phyloP scores from a whole-genome alignment of 306 rosid species.

The Neltuma alba region DNA sequence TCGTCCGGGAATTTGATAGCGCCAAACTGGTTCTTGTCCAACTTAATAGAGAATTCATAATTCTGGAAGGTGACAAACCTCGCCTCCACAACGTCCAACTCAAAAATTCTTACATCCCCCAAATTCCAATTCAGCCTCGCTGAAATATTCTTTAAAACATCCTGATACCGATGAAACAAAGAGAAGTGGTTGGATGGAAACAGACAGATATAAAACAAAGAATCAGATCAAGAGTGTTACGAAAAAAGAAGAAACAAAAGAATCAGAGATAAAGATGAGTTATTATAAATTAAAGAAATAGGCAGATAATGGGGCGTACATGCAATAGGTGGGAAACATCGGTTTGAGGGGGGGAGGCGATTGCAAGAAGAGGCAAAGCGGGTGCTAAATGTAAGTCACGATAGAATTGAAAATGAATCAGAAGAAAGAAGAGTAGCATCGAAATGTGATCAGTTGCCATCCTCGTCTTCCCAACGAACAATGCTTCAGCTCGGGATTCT shows the following conservation, averaged over 20 bases:
- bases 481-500: background rate
- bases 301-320: constrained; percentile 39
- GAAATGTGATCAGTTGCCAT: constrained; percentile 18
- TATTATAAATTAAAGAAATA: background rate
- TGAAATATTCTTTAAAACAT: constrained; percentile 68
- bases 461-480: background rate
- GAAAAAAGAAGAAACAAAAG: too few species aligned
- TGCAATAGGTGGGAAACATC: constrained; percentile 53
- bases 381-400: constrained; percentile 17
- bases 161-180: constrained; percentile 47
- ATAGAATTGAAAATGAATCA: constrained; percentile 38
- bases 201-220: background rate
- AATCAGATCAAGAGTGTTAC: background rate
- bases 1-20: constrained; percentile 55
- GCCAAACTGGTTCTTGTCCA: constrained; percentile 43
- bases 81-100: constrained; percentile 55
- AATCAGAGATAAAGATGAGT: too few species aligned
- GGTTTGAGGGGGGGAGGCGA: constrained; percentile 28
- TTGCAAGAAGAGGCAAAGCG: background rate
- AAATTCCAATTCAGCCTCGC: constrained; percentile 60
- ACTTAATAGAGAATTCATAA: constrained; percentile 57
- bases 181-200: background rate
- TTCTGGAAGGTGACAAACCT: constrained; percentile 54
- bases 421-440: constrained; percentile 34
- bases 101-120: constrained; percentile 44